These are phyloP conservation scores for Neopestalotiopsis rosae DNA, from an alignment of 2,329 filamentous ascomycete genomes.

Conservation along the genomic window DNA sequence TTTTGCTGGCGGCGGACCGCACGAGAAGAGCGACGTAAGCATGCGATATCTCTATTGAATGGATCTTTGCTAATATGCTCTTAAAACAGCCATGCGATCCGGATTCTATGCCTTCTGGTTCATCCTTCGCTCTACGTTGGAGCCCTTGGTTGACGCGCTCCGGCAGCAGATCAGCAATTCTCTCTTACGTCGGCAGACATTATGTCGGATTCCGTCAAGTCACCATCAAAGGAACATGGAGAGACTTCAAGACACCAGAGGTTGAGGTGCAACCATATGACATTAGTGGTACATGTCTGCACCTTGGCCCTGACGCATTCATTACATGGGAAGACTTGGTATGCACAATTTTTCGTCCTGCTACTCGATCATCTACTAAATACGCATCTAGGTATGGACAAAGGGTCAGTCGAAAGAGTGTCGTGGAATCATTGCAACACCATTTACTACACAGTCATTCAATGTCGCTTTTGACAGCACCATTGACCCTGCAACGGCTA, in stretches of 20 bases:
- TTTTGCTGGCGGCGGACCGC: slow-evolving; percentile 54
- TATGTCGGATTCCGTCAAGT: slow-evolving; percentile 62
- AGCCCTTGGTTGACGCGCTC: slow-evolving; percentile 54
- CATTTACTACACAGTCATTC: slow-evolving; percentile 55
- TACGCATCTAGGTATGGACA: slow-evolving; percentile 45
- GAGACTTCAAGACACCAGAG: slow-evolving; percentile 39
- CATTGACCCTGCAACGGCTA: slow-evolving; percentile 22
- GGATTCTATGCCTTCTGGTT: slow-evolving; percentile 53
- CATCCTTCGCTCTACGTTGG: slow-evolving; percentile 58
- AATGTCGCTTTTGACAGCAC: slow-evolving; percentile 49
- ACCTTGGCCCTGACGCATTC: slow-evolving; percentile 57
- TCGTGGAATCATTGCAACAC: slow-evolving; percentile 60
- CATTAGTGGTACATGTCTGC: slow-evolving; percentile 52
- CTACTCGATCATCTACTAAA: slow-evolving; percentile 21
- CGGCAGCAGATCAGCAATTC: slow-evolving; percentile 44
- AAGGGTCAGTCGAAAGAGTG: slow-evolving; percentile 44
- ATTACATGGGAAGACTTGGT: slow-evolving; percentile 61
- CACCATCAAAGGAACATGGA: slow-evolving; percentile 44
- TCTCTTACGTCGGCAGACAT: slow-evolving; percentile 57
- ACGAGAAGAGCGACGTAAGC: slow-evolving; percentile 41
- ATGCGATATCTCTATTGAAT: neutral
- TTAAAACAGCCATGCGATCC: slow-evolving; percentile 43
- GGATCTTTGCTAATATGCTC: neutral
- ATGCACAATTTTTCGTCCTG: slow-evolving; percentile 23
- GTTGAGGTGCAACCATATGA: slow-evolving; percentile 48